These are phyloP conservation scores for Phytophthora uliginosa DNA, from an alignment of 352 stramenopile genomes.

Conservation along the genomic window DNA sequence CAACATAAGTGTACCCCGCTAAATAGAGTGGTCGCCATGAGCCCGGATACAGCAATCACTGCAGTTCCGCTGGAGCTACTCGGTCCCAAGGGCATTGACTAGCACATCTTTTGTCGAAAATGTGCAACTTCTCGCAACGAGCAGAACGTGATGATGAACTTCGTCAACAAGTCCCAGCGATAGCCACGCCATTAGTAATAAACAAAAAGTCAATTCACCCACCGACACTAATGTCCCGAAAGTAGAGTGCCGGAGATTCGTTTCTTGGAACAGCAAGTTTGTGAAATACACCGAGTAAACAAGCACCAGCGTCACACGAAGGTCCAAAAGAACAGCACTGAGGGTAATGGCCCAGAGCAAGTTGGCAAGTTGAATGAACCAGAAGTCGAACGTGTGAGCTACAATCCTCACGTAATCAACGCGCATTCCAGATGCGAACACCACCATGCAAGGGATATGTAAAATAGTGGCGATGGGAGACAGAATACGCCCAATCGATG, in stretches of 20 bases:
- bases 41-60: neutral
- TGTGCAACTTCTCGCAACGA: neutral
- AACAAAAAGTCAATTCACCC: neutral
- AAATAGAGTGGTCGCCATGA: neutral
- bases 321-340: neutral
- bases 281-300: neutral
- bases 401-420: neutral
- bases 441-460: neutral
- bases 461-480: neutral
- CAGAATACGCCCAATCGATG: neutral
- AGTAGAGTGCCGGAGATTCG: neutral
- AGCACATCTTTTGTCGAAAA: slow-evolving; percentile 1
- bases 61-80: neutral
- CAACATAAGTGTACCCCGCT: neutral
- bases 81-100: neutral
- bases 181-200: neutral
- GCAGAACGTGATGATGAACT: neutral
- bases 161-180: neutral
- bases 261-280: neutral
- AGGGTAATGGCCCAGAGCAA: neutral
- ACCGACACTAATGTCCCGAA: neutral
- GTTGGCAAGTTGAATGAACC: neutral
- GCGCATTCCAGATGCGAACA: neutral
- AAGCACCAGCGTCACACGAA: neutral
- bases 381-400: neutral